Evolutionary conservation across 257 asterid genomes (phyloP), one percentile per base, ranked within the genome.

Genomic region (Phtheirospermum japonicum): DNA sequence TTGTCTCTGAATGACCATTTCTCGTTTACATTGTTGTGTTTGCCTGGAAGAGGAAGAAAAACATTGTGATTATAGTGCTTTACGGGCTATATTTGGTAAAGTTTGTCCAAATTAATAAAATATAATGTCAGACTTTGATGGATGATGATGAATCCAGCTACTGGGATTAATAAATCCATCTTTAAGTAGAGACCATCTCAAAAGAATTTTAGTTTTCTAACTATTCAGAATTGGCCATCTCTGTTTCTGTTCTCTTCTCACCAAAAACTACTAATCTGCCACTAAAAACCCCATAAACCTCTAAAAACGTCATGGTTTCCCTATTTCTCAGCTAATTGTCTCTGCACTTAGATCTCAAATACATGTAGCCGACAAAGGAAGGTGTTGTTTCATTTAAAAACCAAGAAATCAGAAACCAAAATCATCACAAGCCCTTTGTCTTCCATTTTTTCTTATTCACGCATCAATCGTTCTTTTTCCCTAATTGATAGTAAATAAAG

Each of bases 31-130:
- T 65, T 65, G 43, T 28, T 17, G 16, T 42, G 14, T 55, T 14
- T 26, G 16, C 57, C 71, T 65, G 64, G 16, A 56, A 65, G 57
- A 42, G 45, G 14, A 55, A 54, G 30, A 26, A 43, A 14, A 55
- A 7, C 31, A 26, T 37, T 65, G 10, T 55, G 49, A 7, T 26
- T 53, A 9, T 23, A n/a, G 46, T 39, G 49, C 30, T 53, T 19
- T n/a, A 9, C 8, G n/a, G 52, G 16, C 10, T 37, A 7, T 20
- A 37, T 26, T 6, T 8, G 49, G 20, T 4, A 9, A 64, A 51
- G 42, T 64, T 63, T 52, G 40, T 62, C 8, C 13, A 32, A 14
- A 45, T 31, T 5, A 7, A 45, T 32, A n/a, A 7, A 51, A 0
- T 36, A 46, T 43, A 26, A 13, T 30, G 20, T 59, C 31, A 40